phyloP scores from a whole-genome alignment of 1,284 basidiomycete genomes.

The Apiotrichum veenhuisii region DNA sequence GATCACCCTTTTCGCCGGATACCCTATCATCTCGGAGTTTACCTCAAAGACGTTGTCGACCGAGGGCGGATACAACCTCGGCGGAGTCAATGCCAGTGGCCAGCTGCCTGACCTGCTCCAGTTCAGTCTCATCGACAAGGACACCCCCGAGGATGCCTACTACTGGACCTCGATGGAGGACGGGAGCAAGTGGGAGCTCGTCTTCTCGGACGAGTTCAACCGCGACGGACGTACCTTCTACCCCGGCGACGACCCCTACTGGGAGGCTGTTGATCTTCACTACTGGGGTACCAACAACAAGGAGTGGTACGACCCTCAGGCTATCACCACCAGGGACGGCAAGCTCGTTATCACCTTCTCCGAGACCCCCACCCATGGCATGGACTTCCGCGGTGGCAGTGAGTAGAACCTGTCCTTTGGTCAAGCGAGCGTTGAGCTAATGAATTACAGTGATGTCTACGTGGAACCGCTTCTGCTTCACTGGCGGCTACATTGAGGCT shows the following conservation, averaged over 20 bases:
- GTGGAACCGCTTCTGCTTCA: conserved; percentile 95
- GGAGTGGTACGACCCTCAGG: conserved; percentile 59
- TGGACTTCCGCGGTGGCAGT: conserved; percentile 71
- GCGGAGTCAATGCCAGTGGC: conserved; percentile 62
- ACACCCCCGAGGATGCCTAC: conserved; percentile 60
- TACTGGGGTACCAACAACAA: conserved; percentile 74
- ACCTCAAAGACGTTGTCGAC: conserved; percentile 25
- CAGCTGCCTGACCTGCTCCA: conserved; percentile 51
- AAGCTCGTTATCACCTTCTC: conserved; percentile 67
- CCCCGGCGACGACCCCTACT: conserved; percentile 57
- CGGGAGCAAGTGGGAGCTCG: conserved; percentile 68
- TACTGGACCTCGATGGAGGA: conserved; percentile 61
- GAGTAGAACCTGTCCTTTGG: conserved; percentile 47
- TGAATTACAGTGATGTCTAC: conserved; percentile 43
- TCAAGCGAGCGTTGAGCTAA: conserved; percentile 10
- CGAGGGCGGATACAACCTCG: conserved; percentile 61
- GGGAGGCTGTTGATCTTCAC: conserved; percentile 54
- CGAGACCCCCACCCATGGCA: conserved; percentile 58
- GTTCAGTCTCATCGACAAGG: conserved; percentile 58
- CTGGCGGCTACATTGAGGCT: conserved; percentile 72
- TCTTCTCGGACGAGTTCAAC: conserved; percentile 92
- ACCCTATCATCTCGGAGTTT: conserved; percentile 66
- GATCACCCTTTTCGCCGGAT: conserved; percentile 65
- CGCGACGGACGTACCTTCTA: conserved; percentile 61
- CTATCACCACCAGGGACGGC: conserved; percentile 59